Base-by-base conservation (phyloP, 2,329 filamentous ascomycete species). In the Ascosphaera apis region DNA sequence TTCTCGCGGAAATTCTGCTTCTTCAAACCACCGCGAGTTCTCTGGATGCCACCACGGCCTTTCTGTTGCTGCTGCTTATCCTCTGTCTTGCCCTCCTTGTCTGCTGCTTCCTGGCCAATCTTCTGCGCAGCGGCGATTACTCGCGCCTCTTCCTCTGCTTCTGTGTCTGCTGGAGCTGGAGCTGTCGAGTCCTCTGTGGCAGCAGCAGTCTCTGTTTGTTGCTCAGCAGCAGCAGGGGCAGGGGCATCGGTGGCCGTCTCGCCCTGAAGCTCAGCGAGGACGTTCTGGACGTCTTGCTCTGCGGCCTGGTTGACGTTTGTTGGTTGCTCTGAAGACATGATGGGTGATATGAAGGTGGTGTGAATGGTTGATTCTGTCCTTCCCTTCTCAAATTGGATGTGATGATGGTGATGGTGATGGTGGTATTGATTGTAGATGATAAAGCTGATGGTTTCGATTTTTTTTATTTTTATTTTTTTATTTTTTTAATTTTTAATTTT, bases 1-100 rank as follows among this genome's bases (percentile, higher is more conserved):
- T 76, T 76, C 45, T 70, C 69, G 44, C 51, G 48, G 40, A 46
- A 41, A 33, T 43, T 40, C 21, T 5, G 11, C 28, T 42, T 45
- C 40, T 45, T 45, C 37, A 45, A 48, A 39, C 47, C 47, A 15
- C 45, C 44, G 35, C 42, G 43, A 5, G 21, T 25, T 11, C 21
- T 5, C 21, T 25, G 21, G 11, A 25, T 25, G 19, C 45, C 42
- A 18, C 44, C 42, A 15, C 48, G 46, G 49, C 50, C 41, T 48
- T 49, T 46, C 4, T 43, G 39, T 33, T 39, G 35, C 12, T 33
- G 36, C 23, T 34, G 5, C 16, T 28, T 13, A 13, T 27, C 34
- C 17, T 35, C n/a, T n/a, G n/a, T n/a, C 28, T 43, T 41, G 27
- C 31, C 36, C 12, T 43, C 42, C n/a, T 39, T 36, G 33, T 39